A percentile compares a stretch with the other conserved stretches of the same genome.
These are phyloP conservation scores for Gossypium trilobum DNA, from an alignment of 441 rosid genomes.

Conservation along the genomic window DNA sequence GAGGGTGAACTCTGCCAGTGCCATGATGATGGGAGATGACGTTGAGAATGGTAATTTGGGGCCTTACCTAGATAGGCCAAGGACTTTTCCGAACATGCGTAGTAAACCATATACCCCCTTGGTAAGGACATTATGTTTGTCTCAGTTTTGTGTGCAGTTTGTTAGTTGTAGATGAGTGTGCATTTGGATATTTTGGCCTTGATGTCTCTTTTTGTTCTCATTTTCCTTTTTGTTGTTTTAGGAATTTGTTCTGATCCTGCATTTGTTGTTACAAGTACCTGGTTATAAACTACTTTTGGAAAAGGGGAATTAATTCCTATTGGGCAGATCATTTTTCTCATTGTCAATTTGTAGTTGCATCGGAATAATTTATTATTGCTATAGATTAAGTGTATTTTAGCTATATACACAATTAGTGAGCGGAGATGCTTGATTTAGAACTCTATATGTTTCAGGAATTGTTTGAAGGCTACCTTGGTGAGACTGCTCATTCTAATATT, in stretches of 20 bases:
- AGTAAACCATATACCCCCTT: conserved; percentile 61
- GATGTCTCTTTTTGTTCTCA: neutral
- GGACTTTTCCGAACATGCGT: conserved; percentile 89
- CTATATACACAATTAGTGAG: neutral
- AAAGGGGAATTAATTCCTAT: neutral
- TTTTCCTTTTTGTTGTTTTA: neutral
- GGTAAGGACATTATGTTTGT: conserved; percentile 31
- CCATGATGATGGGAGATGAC: conserved; percentile 81
- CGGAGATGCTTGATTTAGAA: neutral
- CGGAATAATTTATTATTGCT: neutral
- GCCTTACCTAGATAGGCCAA: conserved; percentile 66
- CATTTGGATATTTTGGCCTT: neutral
- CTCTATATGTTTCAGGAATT: neutral
- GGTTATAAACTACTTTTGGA: neutral
- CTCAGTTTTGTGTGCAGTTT: neutral
- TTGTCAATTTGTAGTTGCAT: neutral
- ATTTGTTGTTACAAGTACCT: neutral
- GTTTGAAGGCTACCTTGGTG: neutral
- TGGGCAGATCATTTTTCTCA: neutral
- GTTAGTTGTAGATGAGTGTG: neutral
- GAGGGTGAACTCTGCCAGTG: conserved; percentile 40
- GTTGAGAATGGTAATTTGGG: conserved; percentile 67
- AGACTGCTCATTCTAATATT: neutral
- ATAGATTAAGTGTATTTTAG: neutral
- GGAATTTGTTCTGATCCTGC: neutral